Evolutionary conservation across 208 protist species (phyloP).

Genomic region (Crithidia thermophila): DNA sequence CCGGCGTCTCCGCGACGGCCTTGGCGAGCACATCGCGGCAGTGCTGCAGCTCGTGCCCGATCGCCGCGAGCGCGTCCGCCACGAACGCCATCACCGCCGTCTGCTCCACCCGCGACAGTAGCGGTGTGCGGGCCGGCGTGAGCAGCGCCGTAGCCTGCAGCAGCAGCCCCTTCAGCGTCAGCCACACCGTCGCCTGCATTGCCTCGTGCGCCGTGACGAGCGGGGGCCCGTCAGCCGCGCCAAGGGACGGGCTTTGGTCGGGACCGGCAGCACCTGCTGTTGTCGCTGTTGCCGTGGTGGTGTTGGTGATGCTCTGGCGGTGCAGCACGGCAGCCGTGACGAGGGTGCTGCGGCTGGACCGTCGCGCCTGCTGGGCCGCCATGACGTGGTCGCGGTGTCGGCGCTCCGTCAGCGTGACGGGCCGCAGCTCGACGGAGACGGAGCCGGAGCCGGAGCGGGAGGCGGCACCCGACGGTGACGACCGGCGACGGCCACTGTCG

Average conservation of each 20-base stretch:
- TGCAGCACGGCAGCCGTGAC: slow-evolving; percentile 15
- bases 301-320: background rate
- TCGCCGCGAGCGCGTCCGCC: slow-evolving; percentile 26
- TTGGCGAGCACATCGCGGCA: slow-evolving; percentile 27
- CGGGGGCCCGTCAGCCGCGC: background rate
- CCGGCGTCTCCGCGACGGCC: slow-evolving; percentile 21
- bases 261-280: background rate
- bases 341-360: slow-evolving; percentile 24
- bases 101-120: slow-evolving; percentile 33
- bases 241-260: too few species aligned
- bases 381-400: slow-evolving; percentile 32
- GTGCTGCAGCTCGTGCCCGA: slow-evolving; percentile 26
- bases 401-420: slow-evolving; percentile 18
- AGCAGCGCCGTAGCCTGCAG: slow-evolving; percentile 34
- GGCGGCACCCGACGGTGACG: background rate
- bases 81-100: slow-evolving; percentile 30
- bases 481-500: too few species aligned
- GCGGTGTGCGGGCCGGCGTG: slow-evolving; percentile 1
- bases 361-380: slow-evolving; percentile 27
- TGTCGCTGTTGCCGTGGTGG: background rate
- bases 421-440: slow-evolving; percentile 25
- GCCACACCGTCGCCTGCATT: slow-evolving; percentile 33
- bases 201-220: slow-evolving; percentile 23
- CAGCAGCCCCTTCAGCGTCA: slow-evolving; percentile 17
- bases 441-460: background rate